These are phyloP conservation scores for Yamadazyma friedrichii DNA, from an alignment of 1,139 yeast genomes.

Conservation along the genomic window DNA sequence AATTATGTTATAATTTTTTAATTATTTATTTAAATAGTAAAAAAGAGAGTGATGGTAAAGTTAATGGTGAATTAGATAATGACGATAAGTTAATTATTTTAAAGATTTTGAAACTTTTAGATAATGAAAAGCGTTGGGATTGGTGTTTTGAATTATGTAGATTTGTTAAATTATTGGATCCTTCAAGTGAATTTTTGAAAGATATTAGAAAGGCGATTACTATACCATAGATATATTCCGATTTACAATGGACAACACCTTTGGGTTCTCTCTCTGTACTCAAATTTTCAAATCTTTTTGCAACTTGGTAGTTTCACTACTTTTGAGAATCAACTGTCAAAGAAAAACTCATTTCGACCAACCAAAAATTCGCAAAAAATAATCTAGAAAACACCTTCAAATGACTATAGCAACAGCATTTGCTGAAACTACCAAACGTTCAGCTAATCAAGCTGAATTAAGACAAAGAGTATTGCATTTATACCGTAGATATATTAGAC, in stretches of 20 bases:
- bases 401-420: conserved; percentile 78
- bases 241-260: neutral
- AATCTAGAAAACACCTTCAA: conserved; percentile 8
- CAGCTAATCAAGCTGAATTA: conserved; percentile 62
- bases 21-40: conserved; percentile 44
- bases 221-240: neutral
- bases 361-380: conserved; percentile 15
- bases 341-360: conserved; percentile 9
- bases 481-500: conserved; percentile 70
- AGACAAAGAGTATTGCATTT: conserved; percentile 63
- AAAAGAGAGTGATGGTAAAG: conserved; percentile 23
- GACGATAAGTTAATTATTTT: conserved; percentile 35
- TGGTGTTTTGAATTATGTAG: conserved; percentile 49
- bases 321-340: neutral
- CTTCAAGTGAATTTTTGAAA: conserved; percentile 27
- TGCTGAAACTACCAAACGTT: conserved; percentile 77
- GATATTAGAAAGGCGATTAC: neutral
- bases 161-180: conserved; percentile 43
- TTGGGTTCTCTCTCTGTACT: neutral
- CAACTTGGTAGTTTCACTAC: conserved; percentile 1
- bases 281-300: no score
- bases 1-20: conserved; percentile 42
- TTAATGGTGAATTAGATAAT: conserved; percentile 19
- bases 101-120: conserved; percentile 35
- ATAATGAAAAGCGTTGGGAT: conserved; percentile 36